phyloP scores from a whole-genome alignment of 257 asterid species.

The Solanum chiquidenum region DNA sequence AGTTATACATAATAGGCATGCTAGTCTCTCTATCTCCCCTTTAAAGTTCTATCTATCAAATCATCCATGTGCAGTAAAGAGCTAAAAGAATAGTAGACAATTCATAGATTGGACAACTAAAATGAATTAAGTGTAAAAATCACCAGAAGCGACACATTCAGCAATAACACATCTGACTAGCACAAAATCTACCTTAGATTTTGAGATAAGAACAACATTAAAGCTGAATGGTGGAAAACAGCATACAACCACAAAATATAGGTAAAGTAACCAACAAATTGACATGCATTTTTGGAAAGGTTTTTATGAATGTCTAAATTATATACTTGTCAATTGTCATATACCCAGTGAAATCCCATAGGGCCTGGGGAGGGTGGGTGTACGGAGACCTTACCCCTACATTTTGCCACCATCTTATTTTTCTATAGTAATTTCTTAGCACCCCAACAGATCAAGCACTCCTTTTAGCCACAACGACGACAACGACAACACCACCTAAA shows the following conservation, averaged over 20 bases:
- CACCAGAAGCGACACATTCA: not conserved
- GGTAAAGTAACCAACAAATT: not conserved
- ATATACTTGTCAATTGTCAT: not conserved
- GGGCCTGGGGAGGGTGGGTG: not conserved
- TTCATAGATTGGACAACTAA: not conserved
- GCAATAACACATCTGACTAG: not conserved
- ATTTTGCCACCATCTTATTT: not conserved
- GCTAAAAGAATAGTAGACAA: not conserved
- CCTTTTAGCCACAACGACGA: not conserved
- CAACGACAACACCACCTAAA: not conserved
- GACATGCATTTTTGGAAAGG: not conserved
- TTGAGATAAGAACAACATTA: not conserved
- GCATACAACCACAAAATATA: not conserved
- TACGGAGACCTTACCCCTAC: not conserved
- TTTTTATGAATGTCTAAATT: not conserved
- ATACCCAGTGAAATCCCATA: not conserved
- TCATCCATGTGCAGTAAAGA: not conserved
- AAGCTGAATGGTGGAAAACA: not conserved
- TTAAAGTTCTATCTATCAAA: not conserved
- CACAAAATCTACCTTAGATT: not conserved
- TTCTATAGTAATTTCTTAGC: not conserved
- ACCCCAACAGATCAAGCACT: not conserved
- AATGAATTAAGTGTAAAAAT: not conserved
- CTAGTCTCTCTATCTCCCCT: not conserved
- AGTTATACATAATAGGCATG: not conserved